Conservation (phyloP, 1,139 yeast genomes). For the Hyphopichia fennica region DNA sequence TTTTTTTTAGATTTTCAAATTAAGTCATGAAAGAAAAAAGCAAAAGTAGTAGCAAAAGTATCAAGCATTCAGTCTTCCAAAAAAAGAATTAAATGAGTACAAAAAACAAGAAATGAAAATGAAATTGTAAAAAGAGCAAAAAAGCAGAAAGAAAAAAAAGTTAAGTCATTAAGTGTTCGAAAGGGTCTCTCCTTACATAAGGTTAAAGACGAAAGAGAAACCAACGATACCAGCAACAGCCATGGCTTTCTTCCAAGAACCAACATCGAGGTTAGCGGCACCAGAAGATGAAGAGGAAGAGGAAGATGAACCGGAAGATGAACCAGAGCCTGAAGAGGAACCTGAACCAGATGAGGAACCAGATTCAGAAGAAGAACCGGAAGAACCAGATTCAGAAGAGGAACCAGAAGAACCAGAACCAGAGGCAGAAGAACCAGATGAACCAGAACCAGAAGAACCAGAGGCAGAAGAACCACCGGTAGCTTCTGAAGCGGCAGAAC, state of each 20-base stretch:
- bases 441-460: constrained; percentile 12
- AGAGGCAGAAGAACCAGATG: constrained; percentile 15
- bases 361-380: constrained; percentile 11
- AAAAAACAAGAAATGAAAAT: no score
- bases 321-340: constrained; percentile 8
- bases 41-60: no score
- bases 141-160: not conserved
- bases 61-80: no score
- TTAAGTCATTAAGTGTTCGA: not conserved
- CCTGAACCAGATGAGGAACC: constrained; percentile 10
- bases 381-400: constrained; percentile 10
- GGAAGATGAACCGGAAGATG: constrained; percentile 8
- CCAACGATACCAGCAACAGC: constrained; percentile 41
- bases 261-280: constrained; percentile 16
- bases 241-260: constrained; percentile 43
- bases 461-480: constrained; percentile 16
- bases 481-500: constrained; percentile 17
- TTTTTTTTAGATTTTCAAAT: not conserved
- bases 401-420: constrained; percentile 11
- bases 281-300: constrained; percentile 15
- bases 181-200: constrained; percentile 18
- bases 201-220: constrained; percentile 34
- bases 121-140: no score
- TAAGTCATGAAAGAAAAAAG: not conserved
- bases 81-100: no score